Percentiles rank a stretch among this genome's conserved stretches.
Evolutionary conservation across 805 yeast genomes (phyloP).

Genomic region (Starmerella scarabaei): DNA sequence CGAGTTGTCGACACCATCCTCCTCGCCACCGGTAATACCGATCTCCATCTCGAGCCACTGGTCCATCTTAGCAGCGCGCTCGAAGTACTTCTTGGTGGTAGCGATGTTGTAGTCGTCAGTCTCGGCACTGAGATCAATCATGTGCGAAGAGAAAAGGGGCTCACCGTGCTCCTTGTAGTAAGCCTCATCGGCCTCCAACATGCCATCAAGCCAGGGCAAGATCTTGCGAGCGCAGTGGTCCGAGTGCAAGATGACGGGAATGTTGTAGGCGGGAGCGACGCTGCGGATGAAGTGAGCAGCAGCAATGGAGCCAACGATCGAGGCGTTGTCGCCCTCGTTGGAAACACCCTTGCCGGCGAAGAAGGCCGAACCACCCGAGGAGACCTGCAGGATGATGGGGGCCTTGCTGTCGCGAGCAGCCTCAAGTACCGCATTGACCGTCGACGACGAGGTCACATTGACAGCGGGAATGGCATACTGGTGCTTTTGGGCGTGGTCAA

Average conservation of each 20-base stretch:
- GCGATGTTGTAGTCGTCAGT: conserved; percentile 89
- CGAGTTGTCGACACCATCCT: conserved; percentile 99
- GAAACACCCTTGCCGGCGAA: conserved; percentile 98
- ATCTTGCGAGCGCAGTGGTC: conserved; percentile 99
- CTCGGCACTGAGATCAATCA: conserved; percentile 97
- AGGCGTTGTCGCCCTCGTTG: conserved; percentile 86
- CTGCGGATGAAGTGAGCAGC: conserved; percentile 97
- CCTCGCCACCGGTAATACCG: conserved; percentile 99
- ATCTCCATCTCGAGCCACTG: conserved; percentile 99
- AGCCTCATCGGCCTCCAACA: conserved; percentile 92
- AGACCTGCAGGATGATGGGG: conserved; percentile 92
- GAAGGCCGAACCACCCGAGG: conserved; percentile 99
- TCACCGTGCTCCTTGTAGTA: conserved; percentile 76
- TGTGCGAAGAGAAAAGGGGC: conserved; percentile 97
- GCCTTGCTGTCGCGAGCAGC: conserved; percentile 91
- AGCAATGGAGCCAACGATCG: conserved; percentile 88
- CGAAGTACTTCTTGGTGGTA: conserved; percentile 87
- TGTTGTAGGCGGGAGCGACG: conserved; percentile 89
- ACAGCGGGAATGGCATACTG: conserved; percentile 97
- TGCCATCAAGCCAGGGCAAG: conserved; percentile 97
- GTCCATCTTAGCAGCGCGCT: conserved; percentile 81
- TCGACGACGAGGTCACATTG: conserved; percentile 94
- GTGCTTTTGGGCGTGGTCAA: conserved; percentile 84
- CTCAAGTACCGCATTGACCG: conserved; percentile 91
- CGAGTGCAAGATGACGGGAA: conserved; percentile 93